Evolutionary conservation across 2,329 filamentous ascomycete species (phyloP).

Genomic region (Fusarium buxicola): DNA sequence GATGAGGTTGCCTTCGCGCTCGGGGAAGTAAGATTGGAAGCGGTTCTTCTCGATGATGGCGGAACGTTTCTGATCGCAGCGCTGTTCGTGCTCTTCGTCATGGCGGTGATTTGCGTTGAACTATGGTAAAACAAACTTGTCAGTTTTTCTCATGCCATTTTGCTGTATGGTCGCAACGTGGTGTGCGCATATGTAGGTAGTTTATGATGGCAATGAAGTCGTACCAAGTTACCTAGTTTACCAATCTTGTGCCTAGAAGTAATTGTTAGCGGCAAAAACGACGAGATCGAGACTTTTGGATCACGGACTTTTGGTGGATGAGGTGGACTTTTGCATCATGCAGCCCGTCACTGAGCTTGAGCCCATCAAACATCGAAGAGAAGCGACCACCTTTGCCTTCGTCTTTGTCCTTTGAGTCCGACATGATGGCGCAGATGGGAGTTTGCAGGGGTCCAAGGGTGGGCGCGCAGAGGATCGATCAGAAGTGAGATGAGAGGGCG

Average conservation of each 20-base stretch:
- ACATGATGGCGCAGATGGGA: conserved; percentile 45
- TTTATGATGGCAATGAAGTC: conserved; percentile 26
- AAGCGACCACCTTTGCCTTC: conserved; percentile 32
- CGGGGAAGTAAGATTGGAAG: conserved; percentile 91
- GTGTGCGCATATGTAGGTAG: not conserved
- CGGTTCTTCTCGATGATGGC: conserved; percentile 79
- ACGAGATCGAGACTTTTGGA: conserved; percentile 12
- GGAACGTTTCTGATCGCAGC: conserved; percentile 82
- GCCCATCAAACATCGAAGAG: conserved; percentile 56
- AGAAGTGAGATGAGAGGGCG: conserved; percentile 25
- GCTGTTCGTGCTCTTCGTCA: conserved; percentile 90
- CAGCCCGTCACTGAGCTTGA: conserved; percentile 64
- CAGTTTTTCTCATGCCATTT: not conserved
- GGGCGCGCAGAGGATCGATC: conserved; percentile 19
- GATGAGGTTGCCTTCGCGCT: conserved; percentile 83
- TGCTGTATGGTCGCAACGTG: not conserved
- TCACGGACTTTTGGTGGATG: conserved; percentile 67
- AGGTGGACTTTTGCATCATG: conserved; percentile 68
- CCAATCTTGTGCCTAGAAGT: conserved; percentile 65
- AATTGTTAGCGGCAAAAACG: conserved; percentile 6
- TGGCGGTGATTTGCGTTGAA: conserved; percentile 92
- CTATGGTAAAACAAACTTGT: conserved; percentile 47
- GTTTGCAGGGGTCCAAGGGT: conserved; percentile 9
- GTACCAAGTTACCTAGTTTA: conserved; percentile 71
- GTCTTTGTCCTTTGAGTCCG: conserved; percentile 39